These are phyloP conservation scores for Aureobasidium subglaciale DNA, from an alignment of 2,329 filamentous ascomycete species.

Conservation along the genomic window DNA sequence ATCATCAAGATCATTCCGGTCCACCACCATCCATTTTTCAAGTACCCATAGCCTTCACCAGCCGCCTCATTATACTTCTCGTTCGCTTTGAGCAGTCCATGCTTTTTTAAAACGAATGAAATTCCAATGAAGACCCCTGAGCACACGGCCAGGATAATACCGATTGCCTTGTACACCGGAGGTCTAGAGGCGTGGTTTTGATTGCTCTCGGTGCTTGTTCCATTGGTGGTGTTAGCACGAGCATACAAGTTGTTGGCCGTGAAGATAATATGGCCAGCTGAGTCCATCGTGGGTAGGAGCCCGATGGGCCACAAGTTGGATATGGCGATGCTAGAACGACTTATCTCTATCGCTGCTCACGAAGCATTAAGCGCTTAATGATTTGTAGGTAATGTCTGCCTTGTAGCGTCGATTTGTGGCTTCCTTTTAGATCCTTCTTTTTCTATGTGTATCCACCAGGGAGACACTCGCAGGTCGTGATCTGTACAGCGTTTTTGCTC, in stretches of 20 bases:
- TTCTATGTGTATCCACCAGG: neutral
- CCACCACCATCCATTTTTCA: constrained; percentile 97
- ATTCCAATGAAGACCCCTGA: constrained; percentile 90
- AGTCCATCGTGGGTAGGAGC: constrained; percentile 35
- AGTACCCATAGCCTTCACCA: constrained; percentile 92
- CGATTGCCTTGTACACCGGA: constrained; percentile 71
- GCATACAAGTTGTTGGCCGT: constrained; percentile 39
- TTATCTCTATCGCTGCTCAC: constrained; percentile 8
- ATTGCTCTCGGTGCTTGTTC: constrained; percentile 17
- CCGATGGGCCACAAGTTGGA: neutral
- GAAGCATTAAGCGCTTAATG: constrained; percentile 9
- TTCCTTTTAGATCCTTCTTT: neutral
- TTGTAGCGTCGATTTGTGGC: neutral
- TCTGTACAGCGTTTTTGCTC: neutral
- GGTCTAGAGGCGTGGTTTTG: constrained; percentile 36
- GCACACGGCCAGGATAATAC: constrained; percentile 74
- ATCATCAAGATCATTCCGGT: constrained; percentile 95
- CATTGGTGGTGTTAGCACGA: constrained; percentile 34
- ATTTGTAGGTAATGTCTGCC: neutral
- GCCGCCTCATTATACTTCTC: constrained; percentile 94
- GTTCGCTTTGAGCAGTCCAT: constrained; percentile 84
- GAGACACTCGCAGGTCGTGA: neutral
- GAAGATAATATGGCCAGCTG: constrained; percentile 31
- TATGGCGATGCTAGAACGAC: neutral
- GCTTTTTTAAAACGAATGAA: constrained; percentile 94